Evolutionary conservation across 805 yeast genomes (phyloP).

Genomic region (Yarrowia deformans): DNA sequence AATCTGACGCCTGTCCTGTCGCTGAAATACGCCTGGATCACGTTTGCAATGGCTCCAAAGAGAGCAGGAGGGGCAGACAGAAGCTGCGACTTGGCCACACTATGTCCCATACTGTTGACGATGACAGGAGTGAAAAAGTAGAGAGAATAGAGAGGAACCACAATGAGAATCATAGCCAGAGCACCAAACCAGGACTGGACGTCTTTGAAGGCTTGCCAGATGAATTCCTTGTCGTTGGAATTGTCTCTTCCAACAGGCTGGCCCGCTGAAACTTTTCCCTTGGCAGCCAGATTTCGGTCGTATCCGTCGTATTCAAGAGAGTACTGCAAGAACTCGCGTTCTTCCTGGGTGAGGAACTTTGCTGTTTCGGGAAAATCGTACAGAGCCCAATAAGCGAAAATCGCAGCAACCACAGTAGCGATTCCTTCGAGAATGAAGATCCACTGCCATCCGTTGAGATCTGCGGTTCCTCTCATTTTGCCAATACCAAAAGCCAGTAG

Average conservation of each 20-base stretch:
- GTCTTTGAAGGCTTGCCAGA: conserved; percentile 58
- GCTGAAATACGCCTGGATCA: conserved; percentile 42
- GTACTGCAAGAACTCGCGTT: conserved; percentile 54
- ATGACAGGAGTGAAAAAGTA: conserved; percentile 68
- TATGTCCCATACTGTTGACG: conserved; percentile 61
- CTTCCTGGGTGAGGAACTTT: conserved; percentile 55
- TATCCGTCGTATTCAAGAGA: conserved; percentile 28
- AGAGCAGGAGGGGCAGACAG: conserved; percentile 56
- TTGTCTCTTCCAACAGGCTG: conserved; percentile 56
- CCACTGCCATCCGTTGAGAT: conserved; percentile 59
- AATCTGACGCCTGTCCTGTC: conserved; percentile 50
- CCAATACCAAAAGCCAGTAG: conserved; percentile 54
- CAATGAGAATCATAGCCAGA: conserved; percentile 42
- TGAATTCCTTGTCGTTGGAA: conserved; percentile 57
- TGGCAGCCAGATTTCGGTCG: conserved; percentile 1
- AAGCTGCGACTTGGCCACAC: conserved; percentile 63
- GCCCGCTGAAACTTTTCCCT: conserved; percentile 44
- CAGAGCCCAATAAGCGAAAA: conserved; percentile 48
- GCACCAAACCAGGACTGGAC: conserved; percentile 59
- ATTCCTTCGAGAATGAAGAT: conserved; percentile 60
- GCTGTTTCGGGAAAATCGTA: conserved; percentile 65
- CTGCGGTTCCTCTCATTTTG: conserved; percentile 52
- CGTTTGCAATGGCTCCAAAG: conserved; percentile 49
- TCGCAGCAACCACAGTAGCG: conserved; percentile 50
- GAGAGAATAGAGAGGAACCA: conserved; percentile 65